Base-by-base conservation (phyloP, 176 grass and related monocot species). In the Carex pumila region DNA sequence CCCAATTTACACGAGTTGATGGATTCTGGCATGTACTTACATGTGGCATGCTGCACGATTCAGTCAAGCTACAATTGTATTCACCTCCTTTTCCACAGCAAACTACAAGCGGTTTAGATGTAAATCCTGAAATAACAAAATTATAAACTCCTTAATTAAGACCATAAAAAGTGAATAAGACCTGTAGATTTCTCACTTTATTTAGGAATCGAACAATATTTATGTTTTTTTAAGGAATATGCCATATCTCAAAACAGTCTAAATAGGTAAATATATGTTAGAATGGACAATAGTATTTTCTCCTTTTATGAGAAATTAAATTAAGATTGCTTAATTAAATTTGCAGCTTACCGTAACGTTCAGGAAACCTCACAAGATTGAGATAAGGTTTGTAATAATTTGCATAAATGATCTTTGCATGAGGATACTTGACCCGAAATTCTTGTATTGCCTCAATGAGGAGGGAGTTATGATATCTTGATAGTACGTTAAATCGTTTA, bases 21-120 rank as follows among this genome's bases (percentile, higher is more conserved):
- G 94, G 94, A 85, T 94, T 88, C 0, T 31, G 37, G 76, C 94
- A 97, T 17, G 19, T 61, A 19, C 81, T 89, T 14, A 92, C 88
- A 22, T 88, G 81, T 1, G 94, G 87, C 0, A 86, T 62, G 1
- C 87, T 92, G 19, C 94, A 94, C 12, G 49, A 73, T 7, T 90
- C 85, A 83, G 87, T 92, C 65, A 86, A 63, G 89, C 91, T 97
- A 83, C 87, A 91, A 89, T 97, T 94, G 81, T 97, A 97, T 3
- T 87, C 86, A 0, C 94, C 92, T 0, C 90, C 92, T 78, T 89
- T 91, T 71, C 94, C 90, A 55, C 94, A 97, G 84, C 92, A 97
- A 15, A 72, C 92, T 1, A 80, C 71, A 1, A 97, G 88, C 0
- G 92, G 88, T 15, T 87, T 92, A 65, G 19, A 71, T 65, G 78